Evolutionary conservation across 1,284 basidiomycete genomes (phyloP), one percentile per base, ranked within the genome.

Genomic region (Rhizoctonia solani): DNA sequence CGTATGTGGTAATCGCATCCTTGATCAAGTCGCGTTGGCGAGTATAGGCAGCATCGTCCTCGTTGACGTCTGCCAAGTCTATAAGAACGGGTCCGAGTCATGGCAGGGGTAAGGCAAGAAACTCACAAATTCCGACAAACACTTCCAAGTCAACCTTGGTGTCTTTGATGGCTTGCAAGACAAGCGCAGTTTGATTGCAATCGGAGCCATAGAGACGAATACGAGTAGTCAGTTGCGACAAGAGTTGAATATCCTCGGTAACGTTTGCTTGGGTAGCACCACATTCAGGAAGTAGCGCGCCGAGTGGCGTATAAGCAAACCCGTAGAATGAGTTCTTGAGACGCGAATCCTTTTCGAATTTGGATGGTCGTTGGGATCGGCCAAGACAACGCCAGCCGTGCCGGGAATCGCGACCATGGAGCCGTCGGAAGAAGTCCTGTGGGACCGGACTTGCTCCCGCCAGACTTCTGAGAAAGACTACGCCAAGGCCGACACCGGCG

Each of bases 111-210:
- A 37, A 32, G n/a, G 6, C 59, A 42, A 70, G 67, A 47, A 29
- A 82, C 81, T 76, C 88, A 72, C 75, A 98, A 73, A 92, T 92
- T 30, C 88, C 95, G n/a, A 94, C 81, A 77, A 82, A 97, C 14
- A 98, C 90, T 9, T 79, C 80, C 85, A 98, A 83, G 77, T 96
- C 83, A 63, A 93, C 91, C 77, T 96, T 92, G 54, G 94, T 96
- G 73, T 88, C 85, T 74, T 89, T 81, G 75, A 99, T 92, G 0
- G 91, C 92, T 71, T 92, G 86, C 39, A 94, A 81, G 1, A 83
- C 80, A 37, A 69, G 63, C 2, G 49, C 54, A 46, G 61, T 66
- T 55, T 61, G 59, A 71, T 82, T 81, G 73, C 84, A 85, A 69
- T 83, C 85, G 78, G 75, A 70, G 68, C 53, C 55, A 68, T 87